Percentiles rank a stretch among this genome's conserved stretches.
Conservation (phyloP, 768 basidiomycete species). For the Rossbeevera mucosa region DNA sequence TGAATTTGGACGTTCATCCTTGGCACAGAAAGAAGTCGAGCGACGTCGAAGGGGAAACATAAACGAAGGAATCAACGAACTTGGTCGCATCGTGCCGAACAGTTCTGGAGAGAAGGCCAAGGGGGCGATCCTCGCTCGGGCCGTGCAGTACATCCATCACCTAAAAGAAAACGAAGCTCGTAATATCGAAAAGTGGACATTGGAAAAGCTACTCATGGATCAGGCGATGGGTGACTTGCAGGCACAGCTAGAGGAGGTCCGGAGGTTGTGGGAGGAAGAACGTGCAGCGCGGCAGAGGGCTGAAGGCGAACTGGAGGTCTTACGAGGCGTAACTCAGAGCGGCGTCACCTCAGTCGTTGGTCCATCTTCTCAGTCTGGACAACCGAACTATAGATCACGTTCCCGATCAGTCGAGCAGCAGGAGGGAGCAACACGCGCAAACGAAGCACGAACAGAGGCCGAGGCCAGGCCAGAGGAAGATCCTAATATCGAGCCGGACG, state of each 20-base stretch:
- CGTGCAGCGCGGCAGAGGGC: constrained; percentile 52
- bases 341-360: neutral
- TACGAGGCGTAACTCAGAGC: constrained; percentile 37
- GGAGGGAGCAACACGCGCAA: constrained; percentile 16
- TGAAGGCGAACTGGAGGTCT: constrained; percentile 59
- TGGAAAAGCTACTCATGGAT: constrained; percentile 89
- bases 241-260: constrained; percentile 76
- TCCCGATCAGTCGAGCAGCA: constrained; percentile 29
- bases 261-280: constrained; percentile 80
- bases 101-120: constrained; percentile 87
- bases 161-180: constrained; percentile 87
- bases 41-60: constrained; percentile 92
- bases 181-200: constrained; percentile 90
- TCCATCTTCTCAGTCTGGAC: constrained; percentile 16
- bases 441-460: constrained; percentile 20
- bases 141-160: constrained; percentile 89
- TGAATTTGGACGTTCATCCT: neutral
- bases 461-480: constrained; percentile 18
- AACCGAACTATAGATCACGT: constrained; percentile 14
- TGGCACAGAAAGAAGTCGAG: constrained; percentile 91
- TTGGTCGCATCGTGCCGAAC: constrained; percentile 84
- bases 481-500: constrained; percentile 18
- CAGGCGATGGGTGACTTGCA: constrained; percentile 88
- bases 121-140: constrained; percentile 81
- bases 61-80: constrained; percentile 92